Percentiles rank a stretch among this genome's conserved stretches.
phyloP scores from a whole-genome alignment of 495 filamentous ascomycete species.

The Chaetomium tenue region DNA sequence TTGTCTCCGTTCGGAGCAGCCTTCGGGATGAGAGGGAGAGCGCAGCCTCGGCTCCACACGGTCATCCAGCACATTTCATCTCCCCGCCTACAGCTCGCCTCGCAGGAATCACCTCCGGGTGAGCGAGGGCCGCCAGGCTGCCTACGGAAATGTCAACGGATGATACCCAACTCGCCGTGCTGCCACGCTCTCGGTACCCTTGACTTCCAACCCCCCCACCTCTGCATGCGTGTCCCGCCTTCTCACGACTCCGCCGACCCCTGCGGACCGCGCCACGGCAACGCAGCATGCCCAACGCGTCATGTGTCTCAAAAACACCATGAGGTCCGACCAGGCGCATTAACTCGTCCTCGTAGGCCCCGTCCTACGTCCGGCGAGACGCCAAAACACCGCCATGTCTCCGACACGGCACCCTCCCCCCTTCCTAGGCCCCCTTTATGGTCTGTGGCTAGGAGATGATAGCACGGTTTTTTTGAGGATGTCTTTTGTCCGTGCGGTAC shows the following conservation, averaged over 20 bases:
- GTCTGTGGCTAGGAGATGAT: conserved; percentile 45
- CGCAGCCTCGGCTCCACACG: conserved; percentile 44
- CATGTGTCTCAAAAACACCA: conserved; percentile 21
- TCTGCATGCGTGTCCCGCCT: conserved; percentile 32
- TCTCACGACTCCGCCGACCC: conserved; percentile 30
- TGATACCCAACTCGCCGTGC: conserved; percentile 35
- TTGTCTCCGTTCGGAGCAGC: conserved; percentile 13
- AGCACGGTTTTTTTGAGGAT: conserved; percentile 76
- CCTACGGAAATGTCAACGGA: conserved; percentile 40
- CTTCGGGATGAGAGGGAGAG: conserved; percentile 40
- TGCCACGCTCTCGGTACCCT: conserved; percentile 41
- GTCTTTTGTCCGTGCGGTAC: conserved; percentile 70
- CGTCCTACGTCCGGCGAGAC: conserved; percentile 58
- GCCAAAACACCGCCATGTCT: conserved; percentile 51
- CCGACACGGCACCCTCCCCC: conserved; percentile 26
- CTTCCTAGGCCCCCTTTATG: conserved; percentile 42
- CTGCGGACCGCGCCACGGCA: conserved; percentile 45
- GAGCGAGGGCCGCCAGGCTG: conserved; percentile 42
- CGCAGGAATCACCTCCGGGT: conserved; percentile 46
- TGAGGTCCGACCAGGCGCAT: conserved; percentile 66
- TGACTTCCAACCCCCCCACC: conserved; percentile 20
- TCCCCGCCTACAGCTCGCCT: conserved; percentile 34
- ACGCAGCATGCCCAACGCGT: conserved; percentile 38
- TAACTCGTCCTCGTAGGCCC: conserved; percentile 62
- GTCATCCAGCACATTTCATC: conserved; percentile 35